Percentiles rank a stretch among this genome's conserved stretches.
phyloP scores from a whole-genome alignment of 306 rosid genomes.

The Vigna reflexopilosa region DNA sequence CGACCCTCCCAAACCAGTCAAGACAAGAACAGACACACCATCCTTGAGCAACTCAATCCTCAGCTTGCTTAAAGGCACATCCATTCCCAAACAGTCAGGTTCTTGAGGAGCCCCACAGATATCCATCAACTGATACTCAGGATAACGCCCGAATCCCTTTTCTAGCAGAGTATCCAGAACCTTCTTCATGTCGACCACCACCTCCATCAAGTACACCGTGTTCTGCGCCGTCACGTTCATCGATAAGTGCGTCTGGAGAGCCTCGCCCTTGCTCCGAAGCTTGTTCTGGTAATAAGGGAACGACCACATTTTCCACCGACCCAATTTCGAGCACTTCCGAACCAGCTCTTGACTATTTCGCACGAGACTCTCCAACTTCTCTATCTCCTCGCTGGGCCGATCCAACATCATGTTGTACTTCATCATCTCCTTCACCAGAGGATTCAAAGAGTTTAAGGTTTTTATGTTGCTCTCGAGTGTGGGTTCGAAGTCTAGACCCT shows the following conservation, averaged over 20 bases:
- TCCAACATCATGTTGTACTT: conserved; percentile 20
- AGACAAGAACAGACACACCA: conserved; percentile 39
- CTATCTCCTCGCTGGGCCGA: conserved; percentile 40
- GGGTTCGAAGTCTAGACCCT: background rate
- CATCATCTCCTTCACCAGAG: conserved; percentile 34
- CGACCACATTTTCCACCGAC: conserved; percentile 32
- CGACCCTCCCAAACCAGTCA: conserved; percentile 73
- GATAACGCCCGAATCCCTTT: background rate
- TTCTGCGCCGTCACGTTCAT: conserved; percentile 34
- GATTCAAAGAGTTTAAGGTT: conserved; percentile 36
- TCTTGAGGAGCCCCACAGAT: conserved; percentile 46
- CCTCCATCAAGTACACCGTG: conserved; percentile 44
- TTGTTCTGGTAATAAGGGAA: conserved; percentile 36
- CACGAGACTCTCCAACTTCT: conserved; percentile 22
- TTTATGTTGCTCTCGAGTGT: conserved; percentile 23
- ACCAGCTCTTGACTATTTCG: conserved; percentile 44
- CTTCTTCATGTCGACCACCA: background rate
- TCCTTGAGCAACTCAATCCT: conserved; percentile 50
- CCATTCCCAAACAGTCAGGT: conserved; percentile 60
- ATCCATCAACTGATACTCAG: background rate
- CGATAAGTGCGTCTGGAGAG: conserved; percentile 18
- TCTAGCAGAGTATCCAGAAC: conserved; percentile 9
- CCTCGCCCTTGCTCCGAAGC: conserved; percentile 1
- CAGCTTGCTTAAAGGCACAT: conserved; percentile 42
- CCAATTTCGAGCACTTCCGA: conserved; percentile 35